Percentiles rank a stretch among this genome's conserved stretches.
Conservation (phyloP, 345 rosid genomes). For the Populus pruinosa region DNA sequence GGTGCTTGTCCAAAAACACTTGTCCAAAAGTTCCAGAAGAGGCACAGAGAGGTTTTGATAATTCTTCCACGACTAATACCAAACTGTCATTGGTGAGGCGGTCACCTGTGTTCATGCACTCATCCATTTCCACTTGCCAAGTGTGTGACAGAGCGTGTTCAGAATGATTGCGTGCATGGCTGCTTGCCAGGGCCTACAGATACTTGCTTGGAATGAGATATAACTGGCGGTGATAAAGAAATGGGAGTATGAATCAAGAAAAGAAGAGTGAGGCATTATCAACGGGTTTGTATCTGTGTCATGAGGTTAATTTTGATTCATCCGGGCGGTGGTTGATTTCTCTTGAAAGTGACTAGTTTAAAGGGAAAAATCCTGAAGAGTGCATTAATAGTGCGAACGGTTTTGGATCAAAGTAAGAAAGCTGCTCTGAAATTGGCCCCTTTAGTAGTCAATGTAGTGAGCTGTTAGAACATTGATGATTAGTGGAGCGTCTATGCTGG, state of each 20-base stretch:
- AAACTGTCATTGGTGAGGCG: conserved; percentile 64
- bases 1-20: conserved; percentile 80
- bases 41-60: too few relatives aligned
- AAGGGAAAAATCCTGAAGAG: conserved; percentile 3
- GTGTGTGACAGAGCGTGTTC: conserved; percentile 65
- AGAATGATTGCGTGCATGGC: conserved; percentile 94
- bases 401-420: too few relatives aligned
- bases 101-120: conserved; percentile 91
- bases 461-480: too few relatives aligned
- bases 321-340: conserved; percentile 5
- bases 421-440: too few relatives aligned
- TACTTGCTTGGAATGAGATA: conserved; percentile 73
- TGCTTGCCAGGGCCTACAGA: conserved; percentile 91
- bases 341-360: conserved; percentile 1
- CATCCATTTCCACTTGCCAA: conserved; percentile 65
- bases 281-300: not conserved
- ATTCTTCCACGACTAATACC: conserved; percentile 14
- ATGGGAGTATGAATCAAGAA: conserved; percentile 34
- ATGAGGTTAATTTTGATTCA: not conserved
- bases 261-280: conserved; percentile 16
- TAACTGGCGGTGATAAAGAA: conserved; percentile 36
- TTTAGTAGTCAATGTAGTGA: too few relatives aligned
- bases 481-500: too few relatives aligned
- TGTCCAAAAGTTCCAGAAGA: not conserved
- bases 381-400: too few relatives aligned